Conservation (phyloP, 345 rosid genomes). For the Raphanus sativus region DNA sequence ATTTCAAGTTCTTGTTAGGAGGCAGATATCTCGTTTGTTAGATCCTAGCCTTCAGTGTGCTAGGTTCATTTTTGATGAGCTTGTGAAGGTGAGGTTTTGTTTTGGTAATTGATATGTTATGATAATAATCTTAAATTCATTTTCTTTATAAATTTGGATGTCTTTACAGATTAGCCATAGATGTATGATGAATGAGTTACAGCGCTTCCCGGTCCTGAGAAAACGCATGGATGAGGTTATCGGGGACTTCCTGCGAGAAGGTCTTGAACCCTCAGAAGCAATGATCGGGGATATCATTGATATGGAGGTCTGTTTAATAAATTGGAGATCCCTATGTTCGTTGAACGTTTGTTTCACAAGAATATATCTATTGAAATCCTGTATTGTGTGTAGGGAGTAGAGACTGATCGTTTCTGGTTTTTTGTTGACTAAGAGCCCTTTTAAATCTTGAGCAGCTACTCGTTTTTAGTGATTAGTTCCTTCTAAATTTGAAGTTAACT, state of each 20-base stretch:
- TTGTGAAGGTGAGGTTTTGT: slow-evolving; percentile 57
- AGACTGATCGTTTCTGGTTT: slow-evolving; percentile 6
- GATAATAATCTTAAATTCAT: background rate
- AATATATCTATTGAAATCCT: slow-evolving; percentile 7
- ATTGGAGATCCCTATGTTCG: background rate
- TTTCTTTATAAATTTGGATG: slow-evolving; percentile 10
- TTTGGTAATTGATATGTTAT: slow-evolving; percentile 40
- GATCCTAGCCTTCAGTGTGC: slow-evolving; percentile 75
- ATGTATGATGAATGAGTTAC: slow-evolving; percentile 52
- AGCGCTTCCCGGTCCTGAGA: slow-evolving; percentile 62
- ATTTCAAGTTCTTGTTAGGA: slow-evolving; percentile 67
- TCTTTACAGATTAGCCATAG: slow-evolving; percentile 56
- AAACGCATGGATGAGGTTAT: slow-evolving; percentile 57
- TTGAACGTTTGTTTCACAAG: background rate
- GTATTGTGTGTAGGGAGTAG: background rate
- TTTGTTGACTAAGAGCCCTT: slow-evolving; percentile 5
- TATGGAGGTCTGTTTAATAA: slow-evolving; percentile 52
- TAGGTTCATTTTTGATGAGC: slow-evolving; percentile 62
- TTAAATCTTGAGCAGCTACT: background rate
- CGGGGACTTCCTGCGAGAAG: slow-evolving; percentile 50
- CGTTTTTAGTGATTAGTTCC: slow-evolving; percentile 5
- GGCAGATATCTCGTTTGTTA: slow-evolving; percentile 59
- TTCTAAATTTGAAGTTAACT: background rate
- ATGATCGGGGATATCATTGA: slow-evolving; percentile 60
- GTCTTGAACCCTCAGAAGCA: slow-evolving; percentile 56